Evolutionary conservation across 208 protist genomes (phyloP).

Genomic region (Trypanosomatidae sp.): DNA sequence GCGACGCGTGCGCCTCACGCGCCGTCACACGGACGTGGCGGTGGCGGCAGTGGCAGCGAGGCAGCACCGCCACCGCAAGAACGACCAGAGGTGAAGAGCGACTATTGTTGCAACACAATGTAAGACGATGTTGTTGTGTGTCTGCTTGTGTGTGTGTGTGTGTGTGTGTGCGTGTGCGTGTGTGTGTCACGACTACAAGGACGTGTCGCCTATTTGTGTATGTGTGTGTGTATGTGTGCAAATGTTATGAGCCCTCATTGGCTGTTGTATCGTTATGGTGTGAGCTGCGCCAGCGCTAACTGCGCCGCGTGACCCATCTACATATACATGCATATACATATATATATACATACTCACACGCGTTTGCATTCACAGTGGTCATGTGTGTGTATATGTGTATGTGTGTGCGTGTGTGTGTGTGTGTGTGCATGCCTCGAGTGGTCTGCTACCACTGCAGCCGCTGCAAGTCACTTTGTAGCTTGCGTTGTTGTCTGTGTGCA

Average conservation of each 20-base stretch:
- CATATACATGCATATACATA: constrained; percentile 3
- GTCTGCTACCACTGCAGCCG: too few relatives aligned
- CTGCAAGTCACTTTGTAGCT: too few relatives aligned
- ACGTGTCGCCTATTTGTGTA: neutral
- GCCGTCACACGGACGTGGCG: neutral
- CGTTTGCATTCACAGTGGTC: neutral
- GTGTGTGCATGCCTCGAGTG: too few relatives aligned
- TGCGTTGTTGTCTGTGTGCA: too few relatives aligned
- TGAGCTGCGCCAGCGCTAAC: neutral
- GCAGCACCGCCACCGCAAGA: too few relatives aligned
- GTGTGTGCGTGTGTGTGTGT: too few relatives aligned
- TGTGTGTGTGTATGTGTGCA: neutral
- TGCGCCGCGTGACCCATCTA: too few relatives aligned
- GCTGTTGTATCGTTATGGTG: neutral
- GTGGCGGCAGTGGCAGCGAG: neutral
- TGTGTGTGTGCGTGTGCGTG: neutral
- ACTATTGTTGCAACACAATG: neutral
- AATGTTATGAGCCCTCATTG: neutral
- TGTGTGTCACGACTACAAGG: neutral
- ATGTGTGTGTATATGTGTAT: neutral
- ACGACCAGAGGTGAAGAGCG: neutral
- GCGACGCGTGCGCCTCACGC: neutral
- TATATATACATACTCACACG: constrained; percentile 2
- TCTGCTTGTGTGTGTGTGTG: neutral
- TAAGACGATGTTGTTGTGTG: neutral